Base-by-base conservation (phyloP, 2,329 filamentous ascomycete species). In the Fusarium sp. region DNA sequence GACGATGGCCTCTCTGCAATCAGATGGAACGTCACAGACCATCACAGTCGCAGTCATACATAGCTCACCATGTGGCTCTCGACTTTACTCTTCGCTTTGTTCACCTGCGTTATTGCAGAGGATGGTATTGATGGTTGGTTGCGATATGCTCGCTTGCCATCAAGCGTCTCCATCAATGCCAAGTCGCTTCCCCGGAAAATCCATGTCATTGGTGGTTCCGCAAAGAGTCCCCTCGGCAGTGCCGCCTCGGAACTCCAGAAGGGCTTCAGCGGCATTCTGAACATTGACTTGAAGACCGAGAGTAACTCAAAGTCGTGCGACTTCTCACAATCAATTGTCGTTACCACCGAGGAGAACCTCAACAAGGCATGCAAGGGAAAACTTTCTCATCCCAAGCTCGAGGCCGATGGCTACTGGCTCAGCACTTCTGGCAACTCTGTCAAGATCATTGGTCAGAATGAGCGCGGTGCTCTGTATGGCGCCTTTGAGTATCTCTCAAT, bases 381-480 rank as follows among this genome's bases (percentile, higher is more conserved):
- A 8, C 28, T 53, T n/a, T 39, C 60, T 28, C 47, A 62, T 12
- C 50, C 50, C 9, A 26, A 85, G 10, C 83, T 91, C 20, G 80
- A 83, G 36, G 83, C 86, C 18, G 90, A 91, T 74, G 91, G 91
- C 7, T 93, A 89, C 79, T 91, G 86, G 83, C 83, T 93, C 35
- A 86, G 81, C 71, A 87, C 83, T 10, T 81, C 68, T 10, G 83
- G 81, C 14, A 74, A 81, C 2, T 80, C 80, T 1, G 85, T 91
- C 28, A 82, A 86, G 39, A 92, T 93, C 55, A 77, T 92, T 3
- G 91, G 91, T 0, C 85, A 89, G 68, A 92, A 92, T 73, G 89
- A 92, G 75, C 87, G 91, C 0, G 91, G 90, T 18, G 89, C 90
- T 9, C 84, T 93, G 3, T 93, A 93, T 73, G 91, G 91, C 12